Percentiles rank a stretch among this genome's conserved stretches.
Conservation (phyloP, 345 rosid genomes). For the Conringia planisiliqua region DNA sequence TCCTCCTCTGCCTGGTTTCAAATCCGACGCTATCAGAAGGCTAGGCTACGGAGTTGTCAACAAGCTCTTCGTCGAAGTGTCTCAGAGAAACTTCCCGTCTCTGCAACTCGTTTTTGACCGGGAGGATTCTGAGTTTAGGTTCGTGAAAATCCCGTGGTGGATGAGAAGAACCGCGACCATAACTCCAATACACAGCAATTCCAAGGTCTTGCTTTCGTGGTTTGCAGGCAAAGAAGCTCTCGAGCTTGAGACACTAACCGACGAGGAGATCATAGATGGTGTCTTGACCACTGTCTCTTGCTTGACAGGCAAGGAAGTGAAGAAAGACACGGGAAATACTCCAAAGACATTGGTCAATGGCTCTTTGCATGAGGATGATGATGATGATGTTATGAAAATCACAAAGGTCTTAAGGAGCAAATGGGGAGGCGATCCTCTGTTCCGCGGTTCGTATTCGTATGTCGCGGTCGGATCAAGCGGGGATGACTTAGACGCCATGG, state of each 20-base stretch:
- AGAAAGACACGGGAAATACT: not conserved
- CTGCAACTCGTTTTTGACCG: slow-evolving; percentile 70
- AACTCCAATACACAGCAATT: slow-evolving; percentile 63
- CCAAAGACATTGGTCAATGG: slow-evolving; percentile 39
- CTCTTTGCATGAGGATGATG: slow-evolving; percentile 37
- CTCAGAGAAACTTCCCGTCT: slow-evolving; percentile 49
- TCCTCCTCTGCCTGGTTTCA: slow-evolving; percentile 77
- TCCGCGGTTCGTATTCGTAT: slow-evolving; percentile 85
- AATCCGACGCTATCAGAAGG: slow-evolving; percentile 71
- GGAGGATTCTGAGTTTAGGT: slow-evolving; percentile 50
- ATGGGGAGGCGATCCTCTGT: slow-evolving; percentile 90
- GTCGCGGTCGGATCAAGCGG: slow-evolving; percentile 91
- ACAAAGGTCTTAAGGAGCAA: slow-evolving; percentile 62
- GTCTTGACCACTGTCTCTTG: slow-evolving; percentile 57
- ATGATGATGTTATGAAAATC: slow-evolving; percentile 38
- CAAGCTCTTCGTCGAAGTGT: slow-evolving; percentile 62
- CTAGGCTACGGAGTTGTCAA: slow-evolving; percentile 93
- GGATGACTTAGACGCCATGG: slow-evolving; percentile 74
- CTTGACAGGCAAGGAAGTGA: slow-evolving; percentile 39
- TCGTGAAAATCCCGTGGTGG: slow-evolving; percentile 82
- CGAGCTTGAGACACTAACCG: slow-evolving; percentile 67
- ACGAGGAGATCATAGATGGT: slow-evolving; percentile 69
- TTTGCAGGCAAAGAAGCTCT: slow-evolving; percentile 95
- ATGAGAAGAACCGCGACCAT: slow-evolving; percentile 87
- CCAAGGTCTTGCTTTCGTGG: slow-evolving; percentile 80